Percentiles rank a stretch among this genome's conserved stretches.
These are phyloP conservation scores for Aurifilum marmelostoma DNA, from an alignment of 2,329 filamentous ascomycete species.

Conservation along the genomic window DNA sequence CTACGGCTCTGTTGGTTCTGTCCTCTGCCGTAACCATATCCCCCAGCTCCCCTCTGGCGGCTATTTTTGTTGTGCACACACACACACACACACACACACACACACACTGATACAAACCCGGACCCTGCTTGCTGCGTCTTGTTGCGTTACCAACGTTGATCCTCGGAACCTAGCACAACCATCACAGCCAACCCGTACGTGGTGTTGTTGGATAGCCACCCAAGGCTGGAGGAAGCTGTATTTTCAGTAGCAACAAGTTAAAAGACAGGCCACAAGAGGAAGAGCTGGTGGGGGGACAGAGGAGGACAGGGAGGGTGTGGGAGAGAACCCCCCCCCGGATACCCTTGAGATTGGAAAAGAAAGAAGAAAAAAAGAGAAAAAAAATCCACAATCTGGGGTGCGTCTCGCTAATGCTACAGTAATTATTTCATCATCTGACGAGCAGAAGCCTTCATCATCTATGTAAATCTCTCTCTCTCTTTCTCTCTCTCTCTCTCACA, in stretches of 20 bases:
- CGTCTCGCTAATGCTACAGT: background rate
- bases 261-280: background rate
- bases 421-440: background rate
- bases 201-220: background rate
- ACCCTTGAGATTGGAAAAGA: background rate
- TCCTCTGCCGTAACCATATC: background rate
- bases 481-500: too few relatives aligned
- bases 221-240: background rate
- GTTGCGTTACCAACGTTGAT: background rate
- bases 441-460: background rate
- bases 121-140: background rate
- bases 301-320: background rate
- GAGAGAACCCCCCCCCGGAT: background rate
- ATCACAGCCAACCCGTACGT: background rate
- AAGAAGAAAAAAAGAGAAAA: background rate
- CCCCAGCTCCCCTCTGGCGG: background rate
- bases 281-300: too few relatives aligned
- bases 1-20: background rate
- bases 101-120: background rate
- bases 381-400: background rate
- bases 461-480: background rate
- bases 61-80: background rate
- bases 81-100: background rate
- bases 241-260: background rate
- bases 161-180: background rate